These are phyloP conservation scores for Cyclotella atomus DNA, from an alignment of 108 stramenopile species.

Conservation along the genomic window DNA sequence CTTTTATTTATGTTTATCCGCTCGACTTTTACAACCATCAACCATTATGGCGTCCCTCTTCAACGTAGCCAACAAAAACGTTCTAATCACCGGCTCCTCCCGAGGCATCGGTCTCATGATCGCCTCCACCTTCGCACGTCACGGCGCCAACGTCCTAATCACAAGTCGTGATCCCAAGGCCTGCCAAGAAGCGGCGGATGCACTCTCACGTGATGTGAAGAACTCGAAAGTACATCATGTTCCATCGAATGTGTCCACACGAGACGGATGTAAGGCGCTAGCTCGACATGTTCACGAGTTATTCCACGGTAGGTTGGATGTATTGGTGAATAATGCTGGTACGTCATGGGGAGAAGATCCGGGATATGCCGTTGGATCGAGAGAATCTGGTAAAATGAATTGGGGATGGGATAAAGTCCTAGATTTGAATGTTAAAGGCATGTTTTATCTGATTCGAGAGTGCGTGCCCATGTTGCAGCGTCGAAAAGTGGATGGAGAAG, in stretches of 20 bases:
- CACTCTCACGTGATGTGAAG: slow-evolving; percentile 15
- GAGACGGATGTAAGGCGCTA: slow-evolving; percentile 83
- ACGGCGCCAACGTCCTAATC: slow-evolving; percentile 87
- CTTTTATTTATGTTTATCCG: too few species aligned
- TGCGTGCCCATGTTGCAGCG: slow-evolving; percentile 85
- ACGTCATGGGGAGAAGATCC: slow-evolving; percentile 51
- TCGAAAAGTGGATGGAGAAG: slow-evolving; percentile 3
- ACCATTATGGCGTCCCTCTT: slow-evolving; percentile 45
- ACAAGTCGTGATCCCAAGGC: slow-evolving; percentile 82
- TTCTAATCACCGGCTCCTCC: slow-evolving; percentile 91
- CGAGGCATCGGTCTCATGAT: slow-evolving; percentile 93
- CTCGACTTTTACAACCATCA: not conserved
- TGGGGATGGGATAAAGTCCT: slow-evolving; percentile 96
- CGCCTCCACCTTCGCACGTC: slow-evolving; percentile 73
- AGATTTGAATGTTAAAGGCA: slow-evolving; percentile 93
- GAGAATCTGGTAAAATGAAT: slow-evolving; percentile 82
- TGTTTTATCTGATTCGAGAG: slow-evolving; percentile 89
- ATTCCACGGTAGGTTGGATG: slow-evolving; percentile 75
- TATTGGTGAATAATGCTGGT: slow-evolving; percentile 85
- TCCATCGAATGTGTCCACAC: slow-evolving; percentile 76
- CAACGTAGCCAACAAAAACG: slow-evolving; percentile 76
- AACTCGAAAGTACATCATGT: slow-evolving; percentile 53
- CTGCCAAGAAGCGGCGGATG: slow-evolving; percentile 66
- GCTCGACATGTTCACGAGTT: slow-evolving; percentile 58
- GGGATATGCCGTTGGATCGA: slow-evolving; percentile 69